Percentiles rank a stretch among this genome's conserved stretches.
phyloP scores from a whole-genome alignment of 768 basidiomycete species.

The Suillus luteus region DNA sequence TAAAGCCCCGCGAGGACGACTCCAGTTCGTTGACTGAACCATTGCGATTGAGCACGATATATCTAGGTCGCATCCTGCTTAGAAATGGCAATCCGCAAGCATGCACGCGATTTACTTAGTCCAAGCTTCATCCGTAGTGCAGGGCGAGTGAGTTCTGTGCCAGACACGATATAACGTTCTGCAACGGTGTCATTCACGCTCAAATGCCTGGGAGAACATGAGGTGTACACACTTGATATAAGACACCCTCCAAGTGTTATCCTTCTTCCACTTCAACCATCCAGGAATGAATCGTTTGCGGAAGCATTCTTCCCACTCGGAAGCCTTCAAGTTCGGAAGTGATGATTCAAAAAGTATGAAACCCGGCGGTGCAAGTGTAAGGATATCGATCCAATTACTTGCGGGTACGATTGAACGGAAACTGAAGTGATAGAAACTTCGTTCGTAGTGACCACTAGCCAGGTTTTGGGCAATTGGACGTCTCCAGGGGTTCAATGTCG shows the following conservation, averaged over 20 bases:
- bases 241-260: constrained; percentile 60
- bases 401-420: constrained; percentile 66
- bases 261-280: constrained; percentile 73
- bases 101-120: constrained; percentile 56
- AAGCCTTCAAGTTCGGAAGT: constrained; percentile 62
- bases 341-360: constrained; percentile 71
- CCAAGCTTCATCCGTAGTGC: constrained; percentile 82
- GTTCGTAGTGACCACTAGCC: constrained; percentile 46
- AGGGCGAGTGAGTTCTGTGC: constrained; percentile 69
- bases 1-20: constrained; percentile 65
- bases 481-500: constrained; percentile 75
- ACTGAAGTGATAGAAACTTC: constrained; percentile 57
- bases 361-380: constrained; percentile 58
- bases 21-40: constrained; percentile 75
- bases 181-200: constrained; percentile 16
- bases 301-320: constrained; percentile 79
- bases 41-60: constrained; percentile 74
- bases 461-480: constrained; percentile 66
- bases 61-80: constrained; percentile 42
- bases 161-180: constrained; percentile 66
- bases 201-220: constrained; percentile 2
- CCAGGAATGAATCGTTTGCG: constrained; percentile 70
- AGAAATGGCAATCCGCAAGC: constrained; percentile 9
- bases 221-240: constrained; percentile 59
- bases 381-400: constrained; percentile 79